Conservation (phyloP, 805 yeast genomes). For the Cyberlindnera maritima region DNA sequence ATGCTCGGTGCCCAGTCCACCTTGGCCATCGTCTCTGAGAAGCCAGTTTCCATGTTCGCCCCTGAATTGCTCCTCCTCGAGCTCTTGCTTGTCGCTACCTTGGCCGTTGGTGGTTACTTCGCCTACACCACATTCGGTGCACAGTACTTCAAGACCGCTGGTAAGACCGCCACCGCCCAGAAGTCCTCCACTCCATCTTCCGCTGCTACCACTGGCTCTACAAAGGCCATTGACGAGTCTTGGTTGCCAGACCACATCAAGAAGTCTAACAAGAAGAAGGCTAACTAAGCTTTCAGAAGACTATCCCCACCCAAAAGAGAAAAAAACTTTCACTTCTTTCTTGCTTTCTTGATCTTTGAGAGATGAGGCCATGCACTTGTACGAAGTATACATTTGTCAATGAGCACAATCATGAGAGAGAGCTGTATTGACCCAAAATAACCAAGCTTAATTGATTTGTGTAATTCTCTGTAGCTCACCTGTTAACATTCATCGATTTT, state of each 20-base stretch:
- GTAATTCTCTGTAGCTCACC: not conserved
- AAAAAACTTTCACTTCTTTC: slow-evolving; percentile 1
- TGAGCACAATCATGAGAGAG: not conserved
- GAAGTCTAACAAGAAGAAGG: slow-evolving; percentile 29
- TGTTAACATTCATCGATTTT: too few species aligned
- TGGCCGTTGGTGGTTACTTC: slow-evolving; percentile 50
- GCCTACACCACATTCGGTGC: slow-evolving; percentile 43
- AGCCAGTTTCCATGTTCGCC: slow-evolving; percentile 64
- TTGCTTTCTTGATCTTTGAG: slow-evolving; percentile 4
- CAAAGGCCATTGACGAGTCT: slow-evolving; percentile 40
- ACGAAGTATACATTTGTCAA: not conserved
- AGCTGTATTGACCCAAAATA: not conserved
- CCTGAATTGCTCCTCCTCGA: slow-evolving; percentile 70
- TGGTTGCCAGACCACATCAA: slow-evolving; percentile 62
- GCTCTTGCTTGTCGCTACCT: slow-evolving; percentile 45
- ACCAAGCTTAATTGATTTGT: not conserved
- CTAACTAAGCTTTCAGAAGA: slow-evolving; percentile 6
- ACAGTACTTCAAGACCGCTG: slow-evolving; percentile 38
- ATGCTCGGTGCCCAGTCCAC: slow-evolving; percentile 57
- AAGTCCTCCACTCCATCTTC: slow-evolving; percentile 13
- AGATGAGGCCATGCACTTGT: not conserved
- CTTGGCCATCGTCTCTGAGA: slow-evolving; percentile 57
- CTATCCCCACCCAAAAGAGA: not conserved
- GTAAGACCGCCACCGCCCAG: slow-evolving; percentile 27
- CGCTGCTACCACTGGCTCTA: slow-evolving; percentile 27